phyloP scores from a whole-genome alignment of 768 basidiomycete genomes.

The Collybia nuda region DNA sequence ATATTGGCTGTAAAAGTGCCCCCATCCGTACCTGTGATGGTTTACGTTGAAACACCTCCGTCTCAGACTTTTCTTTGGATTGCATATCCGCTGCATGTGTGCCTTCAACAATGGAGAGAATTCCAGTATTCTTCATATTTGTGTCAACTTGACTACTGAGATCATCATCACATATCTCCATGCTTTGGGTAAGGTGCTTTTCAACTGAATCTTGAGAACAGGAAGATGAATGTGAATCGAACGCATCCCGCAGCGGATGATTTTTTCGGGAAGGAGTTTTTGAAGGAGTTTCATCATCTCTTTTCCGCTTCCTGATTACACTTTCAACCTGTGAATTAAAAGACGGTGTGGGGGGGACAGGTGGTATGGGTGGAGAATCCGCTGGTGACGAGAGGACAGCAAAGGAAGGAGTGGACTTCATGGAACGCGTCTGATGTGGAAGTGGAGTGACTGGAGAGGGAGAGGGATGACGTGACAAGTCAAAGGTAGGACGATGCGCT shows the following conservation, averaged over 20 bases:
- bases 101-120: too few species aligned
- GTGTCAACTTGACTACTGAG: not conserved
- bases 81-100: too few species aligned
- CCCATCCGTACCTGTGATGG: not conserved
- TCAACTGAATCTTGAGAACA: conserved; percentile 44
- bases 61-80: too few species aligned
- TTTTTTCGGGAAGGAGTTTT: not conserved
- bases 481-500: not conserved
- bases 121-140: too few species aligned
- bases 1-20: conserved; percentile 7
- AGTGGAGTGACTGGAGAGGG: conserved; percentile 3
- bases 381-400: conserved; percentile 24
- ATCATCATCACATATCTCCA: conserved; percentile 16
- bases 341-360: conserved; percentile 14
- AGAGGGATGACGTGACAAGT: not conserved
- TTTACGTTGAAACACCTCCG: too few species aligned
- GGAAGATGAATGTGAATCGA: conserved; percentile 26
- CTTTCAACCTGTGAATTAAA: conserved; percentile 18
- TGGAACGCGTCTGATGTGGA: conserved; percentile 8
- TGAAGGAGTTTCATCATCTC: not conserved
- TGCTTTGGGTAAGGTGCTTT: conserved; percentile 46
- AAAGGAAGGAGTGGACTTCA: conserved; percentile 18
- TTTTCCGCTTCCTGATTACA: conserved; percentile 4
- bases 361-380: conserved; percentile 9
- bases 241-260: conserved; percentile 4